Evolutionary conservation across 73 alveolate genomes (phyloP), one percentile per base, ranked within the genome.

Genomic region (Tetrahymena thermophila): DNA sequence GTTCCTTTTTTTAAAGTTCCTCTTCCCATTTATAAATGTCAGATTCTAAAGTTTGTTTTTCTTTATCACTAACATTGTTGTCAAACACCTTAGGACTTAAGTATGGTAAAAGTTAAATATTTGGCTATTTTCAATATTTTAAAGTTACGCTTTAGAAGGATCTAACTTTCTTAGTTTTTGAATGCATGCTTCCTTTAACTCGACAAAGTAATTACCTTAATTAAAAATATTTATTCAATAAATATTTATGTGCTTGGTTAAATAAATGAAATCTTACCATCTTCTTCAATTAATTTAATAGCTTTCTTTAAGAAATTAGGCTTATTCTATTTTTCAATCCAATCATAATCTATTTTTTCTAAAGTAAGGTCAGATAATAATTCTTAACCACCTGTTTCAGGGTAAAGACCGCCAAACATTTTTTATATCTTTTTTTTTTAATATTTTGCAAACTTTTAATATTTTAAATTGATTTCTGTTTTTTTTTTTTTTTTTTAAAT

Each of bases 331-430:
- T 93, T 57, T 34, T 85, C 43, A 34, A 95, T 94, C 97, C 97
- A 95, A 8, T 95, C 97, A 93, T 85, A 95, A 95, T 95, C 97
- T 43, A 95, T 85, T 35, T 95, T 95, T 55, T 95, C 97, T 89
- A 95, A 85, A 85, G 97, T 94, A 19, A 94, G 84, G 13, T 94
- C 96, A 71, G 89, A n/a, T 19, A 71, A 71, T 71, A 71, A 71
- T 31, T 71, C 89, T 13, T 71, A 28, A 71, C 89, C 89, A 28
- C 89, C 89, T 71, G 89, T 25, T 71, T 71, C 89, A 31, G 89
- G 89, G n/a, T 71, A 71, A 28, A 71, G 37, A 71, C 89, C 89
- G 13, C 89, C 89, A 71, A 71, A 71, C 89, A 71, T 71, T 71
- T 21, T 31, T 71, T 2, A 71, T 28, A 71, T 71, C 37, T 71